Percentiles rank a stretch among this genome's conserved stretches.
Conservation (phyloP, 2,329 filamentous ascomycete genomes). For the Aspergillus puulaauensis region DNA sequence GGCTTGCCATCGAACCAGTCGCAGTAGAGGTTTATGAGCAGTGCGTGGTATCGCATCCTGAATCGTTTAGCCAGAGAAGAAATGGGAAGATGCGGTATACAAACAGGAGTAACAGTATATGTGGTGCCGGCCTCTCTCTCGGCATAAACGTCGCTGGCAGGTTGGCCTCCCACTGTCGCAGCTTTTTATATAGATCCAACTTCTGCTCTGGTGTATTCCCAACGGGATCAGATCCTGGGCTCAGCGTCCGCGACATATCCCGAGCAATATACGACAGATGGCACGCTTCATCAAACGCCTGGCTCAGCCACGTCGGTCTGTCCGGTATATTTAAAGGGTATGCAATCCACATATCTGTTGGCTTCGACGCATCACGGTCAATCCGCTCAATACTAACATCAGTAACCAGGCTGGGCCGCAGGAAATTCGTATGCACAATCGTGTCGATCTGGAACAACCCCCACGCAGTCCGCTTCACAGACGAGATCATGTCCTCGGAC, state of each 20-base stretch:
- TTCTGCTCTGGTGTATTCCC: slow-evolving; percentile 5
- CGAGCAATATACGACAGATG: slow-evolving; percentile 20
- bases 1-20: slow-evolving; percentile 15
- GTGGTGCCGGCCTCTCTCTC: slow-evolving; percentile 6
- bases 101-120: slow-evolving; percentile 19
- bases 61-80: not conserved
- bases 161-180: slow-evolving; percentile 13
- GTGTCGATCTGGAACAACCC: slow-evolving; percentile 30
- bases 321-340: slow-evolving; percentile 13
- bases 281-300: slow-evolving; percentile 23
- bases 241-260: slow-evolving; percentile 15
- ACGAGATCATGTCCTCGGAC: slow-evolving; percentile 23
- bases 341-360: slow-evolving; percentile 14
- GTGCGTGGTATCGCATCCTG: slow-evolving; percentile 28
- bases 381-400: slow-evolving; percentile 16
- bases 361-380: not conserved
- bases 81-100: not conserved
- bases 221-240: not conserved
- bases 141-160: slow-evolving; percentile 10
- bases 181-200: slow-evolving; percentile 11
- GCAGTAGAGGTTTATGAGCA: slow-evolving; percentile 26
- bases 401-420: slow-evolving; percentile 16
- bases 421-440: slow-evolving; percentile 23
- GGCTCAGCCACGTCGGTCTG: slow-evolving; percentile 14
- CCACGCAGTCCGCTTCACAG: slow-evolving; percentile 23